phyloP scores from a whole-genome alignment of 352 stramenopile species.

The Globisporangium splendens region DNA sequence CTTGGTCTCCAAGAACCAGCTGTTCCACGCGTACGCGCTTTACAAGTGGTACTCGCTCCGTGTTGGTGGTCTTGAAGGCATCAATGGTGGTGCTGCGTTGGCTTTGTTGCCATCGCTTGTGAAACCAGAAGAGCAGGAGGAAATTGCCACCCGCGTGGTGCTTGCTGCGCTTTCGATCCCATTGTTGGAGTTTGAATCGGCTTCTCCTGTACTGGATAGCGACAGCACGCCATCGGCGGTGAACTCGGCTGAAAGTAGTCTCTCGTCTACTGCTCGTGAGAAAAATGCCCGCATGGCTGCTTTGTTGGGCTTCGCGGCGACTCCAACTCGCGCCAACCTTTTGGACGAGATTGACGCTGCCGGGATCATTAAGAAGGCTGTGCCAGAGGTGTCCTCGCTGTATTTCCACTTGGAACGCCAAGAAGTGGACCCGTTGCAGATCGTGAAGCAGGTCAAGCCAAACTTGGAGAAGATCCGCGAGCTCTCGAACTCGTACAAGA shows the following conservation, averaged over 20 bases:
- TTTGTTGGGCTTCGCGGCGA: constrained; percentile 86
- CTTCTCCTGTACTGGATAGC: constrained; percentile 51
- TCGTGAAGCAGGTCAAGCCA: constrained; percentile 71
- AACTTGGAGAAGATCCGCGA: constrained; percentile 39
- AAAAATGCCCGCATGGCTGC: constrained; percentile 94
- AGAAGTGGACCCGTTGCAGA: constrained; percentile 72
- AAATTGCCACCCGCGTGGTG: constrained; percentile 90
- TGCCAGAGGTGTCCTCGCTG: constrained; percentile 50
- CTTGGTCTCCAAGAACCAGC: constrained; percentile 94
- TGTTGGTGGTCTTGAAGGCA: constrained; percentile 81
- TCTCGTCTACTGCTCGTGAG: constrained; percentile 71
- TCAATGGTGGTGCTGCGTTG: constrained; percentile 38
- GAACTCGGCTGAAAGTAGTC: constrained; percentile 27
- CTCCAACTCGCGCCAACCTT: constrained; percentile 88
- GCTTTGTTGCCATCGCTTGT: constrained; percentile 49
- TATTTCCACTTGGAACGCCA: constrained; percentile 68
- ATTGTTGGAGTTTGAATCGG: constrained; percentile 60
- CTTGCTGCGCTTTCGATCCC: constrained; percentile 94
- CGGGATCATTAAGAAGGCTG: constrained; percentile 61
- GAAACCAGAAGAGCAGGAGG: constrained; percentile 68
- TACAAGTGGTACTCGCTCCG: constrained; percentile 95
- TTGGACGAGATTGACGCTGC: constrained; percentile 86
- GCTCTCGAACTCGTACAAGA: constrained; percentile 15
- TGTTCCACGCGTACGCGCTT: constrained; percentile 97
- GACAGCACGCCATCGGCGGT: constrained; percentile 56